phyloP scores from a whole-genome alignment of 495 filamentous ascomycete genomes.

The Bombardia bombarda region DNA sequence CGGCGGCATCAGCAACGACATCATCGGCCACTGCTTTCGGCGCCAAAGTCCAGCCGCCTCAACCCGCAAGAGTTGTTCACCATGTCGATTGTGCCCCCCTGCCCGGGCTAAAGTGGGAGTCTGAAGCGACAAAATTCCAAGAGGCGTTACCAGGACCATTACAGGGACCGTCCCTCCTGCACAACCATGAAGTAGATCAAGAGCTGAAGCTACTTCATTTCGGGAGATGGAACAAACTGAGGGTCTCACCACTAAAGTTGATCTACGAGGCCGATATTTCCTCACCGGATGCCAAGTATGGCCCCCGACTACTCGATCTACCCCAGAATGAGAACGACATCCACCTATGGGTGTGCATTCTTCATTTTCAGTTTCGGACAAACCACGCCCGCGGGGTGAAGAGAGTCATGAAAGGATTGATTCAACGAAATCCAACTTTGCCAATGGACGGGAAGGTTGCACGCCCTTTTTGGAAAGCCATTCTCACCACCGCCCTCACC shows the following conservation, averaged over 20 bases:
- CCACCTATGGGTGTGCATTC: constrained; percentile 55
- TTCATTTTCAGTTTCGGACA: constrained; percentile 52
- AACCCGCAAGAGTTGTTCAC: no score
- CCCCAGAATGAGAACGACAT: constrained; percentile 42
- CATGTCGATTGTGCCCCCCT: no score
- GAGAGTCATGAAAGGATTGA: constrained; percentile 24
- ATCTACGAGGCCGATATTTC: neutral
- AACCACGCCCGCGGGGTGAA: constrained; percentile 51
- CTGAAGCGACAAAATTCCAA: no score
- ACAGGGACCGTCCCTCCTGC: no score
- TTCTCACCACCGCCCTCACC: constrained; percentile 38
- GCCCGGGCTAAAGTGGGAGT: no score
- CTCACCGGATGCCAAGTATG: no score
- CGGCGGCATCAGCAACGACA: no score
- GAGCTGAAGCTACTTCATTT: neutral
- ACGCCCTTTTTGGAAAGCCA: constrained; percentile 52
- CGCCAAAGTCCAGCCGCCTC: no score
- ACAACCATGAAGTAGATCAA: no score
- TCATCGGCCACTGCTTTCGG: no score
- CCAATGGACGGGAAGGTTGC: constrained; percentile 19
- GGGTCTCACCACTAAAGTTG: constrained; percentile 12
- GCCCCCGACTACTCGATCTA: no score
- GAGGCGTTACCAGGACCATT: no score
- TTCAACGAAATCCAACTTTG: constrained; percentile 19
- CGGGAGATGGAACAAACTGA: constrained; percentile 11